Percentiles rank a stretch among this genome's conserved stretches.
Evolutionary conservation across 148 eudicot genomes (phyloP).

Genomic region (Chenopodium quinoa): DNA sequence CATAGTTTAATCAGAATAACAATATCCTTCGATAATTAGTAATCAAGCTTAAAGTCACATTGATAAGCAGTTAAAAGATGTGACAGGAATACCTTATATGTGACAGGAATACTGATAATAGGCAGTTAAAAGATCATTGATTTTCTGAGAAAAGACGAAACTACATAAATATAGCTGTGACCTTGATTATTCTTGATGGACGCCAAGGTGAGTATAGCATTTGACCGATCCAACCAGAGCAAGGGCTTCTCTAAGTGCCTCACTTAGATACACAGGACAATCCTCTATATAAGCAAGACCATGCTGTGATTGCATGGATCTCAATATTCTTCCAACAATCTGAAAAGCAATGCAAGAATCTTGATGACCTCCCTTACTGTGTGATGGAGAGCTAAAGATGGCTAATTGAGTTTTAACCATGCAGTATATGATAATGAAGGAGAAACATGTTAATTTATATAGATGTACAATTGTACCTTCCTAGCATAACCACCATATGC

Average conservation of each 20-base stretch:
- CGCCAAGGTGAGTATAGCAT: conserved; percentile 29
- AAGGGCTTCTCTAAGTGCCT: conserved; percentile 65
- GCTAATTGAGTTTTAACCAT: background rate
- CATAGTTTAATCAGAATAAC: background rate
- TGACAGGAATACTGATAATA: background rate
- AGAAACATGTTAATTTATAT: background rate
- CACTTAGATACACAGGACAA: conserved; percentile 56
- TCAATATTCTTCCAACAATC: conserved; percentile 79
- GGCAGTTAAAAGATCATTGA: background rate
- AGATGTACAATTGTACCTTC: conserved; percentile 39
- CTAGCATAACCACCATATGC: conserved; percentile 96
- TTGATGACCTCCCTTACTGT: background rate
- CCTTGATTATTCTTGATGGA: background rate
- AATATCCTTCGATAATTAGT: too few relatives aligned
- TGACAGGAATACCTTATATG: too few relatives aligned
- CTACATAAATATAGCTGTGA: background rate
- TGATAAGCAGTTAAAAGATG: background rate
- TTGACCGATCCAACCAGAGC: conserved; percentile 69
- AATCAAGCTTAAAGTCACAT: background rate
- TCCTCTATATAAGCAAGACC: conserved; percentile 58
- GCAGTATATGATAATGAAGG: background rate
- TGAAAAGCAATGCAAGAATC: conserved; percentile 20
- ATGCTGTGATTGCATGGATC: conserved; percentile 50
- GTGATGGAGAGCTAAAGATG: background rate
- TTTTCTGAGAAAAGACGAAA: background rate